Evolutionary conservation across 306 rosid genomes (phyloP), one percentile per base, ranked within the genome.

Genomic region (Abrus precatorius): DNA sequence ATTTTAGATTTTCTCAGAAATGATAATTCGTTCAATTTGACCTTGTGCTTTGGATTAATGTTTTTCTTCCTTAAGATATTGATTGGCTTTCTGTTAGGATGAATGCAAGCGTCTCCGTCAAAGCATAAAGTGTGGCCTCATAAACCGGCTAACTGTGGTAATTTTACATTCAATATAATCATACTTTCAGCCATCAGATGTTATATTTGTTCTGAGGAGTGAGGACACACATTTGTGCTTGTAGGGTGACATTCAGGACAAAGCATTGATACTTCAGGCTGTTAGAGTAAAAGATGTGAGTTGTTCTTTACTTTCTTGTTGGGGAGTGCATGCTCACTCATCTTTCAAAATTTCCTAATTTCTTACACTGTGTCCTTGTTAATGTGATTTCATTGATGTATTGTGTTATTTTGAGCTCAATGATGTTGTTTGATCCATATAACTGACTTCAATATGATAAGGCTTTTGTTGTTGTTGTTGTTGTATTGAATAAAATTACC

Each of bases 101-200:
- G 99, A 96, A 84, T 96, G 99, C 93, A 93, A 96, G 84, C 97
- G 99, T 32, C 90, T 96, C 29, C 96, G 99, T 27, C 99, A 96
- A 86, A 96, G 99, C 90, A 93, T 96, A 56, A 96, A 93, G 82
- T 96, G 99, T 74, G 99, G 99, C 55, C 91, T 96, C 72, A 91
- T 96, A 80, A 92, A 80, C 85, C 89, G 97, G 79, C 79, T 92
- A 61, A 90, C 97, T 68, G 97, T 96, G 97, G 99, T 96, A 93
- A 83, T 48, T 75, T 54, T 75, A 6, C 79, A 60, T 72, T 84
- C 74, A 9, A 79, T 45, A 55, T 57, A 75, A 14, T 67, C 50
- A 41, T 79, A 43, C 72, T 43, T 88, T 71, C 27, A 29, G 69
- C 67, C 44, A 48, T 68, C 13, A 7, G 2, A 34, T 72, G 45